Base-by-base conservation (phyloP, 2,329 filamentous ascomycete genomes). In the Cercospora sojina region DNA sequence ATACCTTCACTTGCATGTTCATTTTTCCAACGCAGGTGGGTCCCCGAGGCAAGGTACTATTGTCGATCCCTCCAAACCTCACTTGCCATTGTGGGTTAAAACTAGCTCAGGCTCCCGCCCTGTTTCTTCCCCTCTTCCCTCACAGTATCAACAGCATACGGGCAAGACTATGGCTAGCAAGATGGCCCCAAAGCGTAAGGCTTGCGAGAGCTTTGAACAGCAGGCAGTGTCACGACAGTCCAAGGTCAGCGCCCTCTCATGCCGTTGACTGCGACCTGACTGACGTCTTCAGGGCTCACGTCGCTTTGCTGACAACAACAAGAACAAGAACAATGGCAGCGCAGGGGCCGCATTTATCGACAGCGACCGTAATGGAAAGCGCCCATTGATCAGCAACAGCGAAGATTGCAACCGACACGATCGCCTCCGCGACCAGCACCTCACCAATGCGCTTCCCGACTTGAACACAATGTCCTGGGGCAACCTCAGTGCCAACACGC, bases 1-100 rank as follows among this genome's bases (percentile, higher is more conserved):
- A 31, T n/a, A 31, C 31, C 43, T 62, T 62, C 59, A 62, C 47
- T 62, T 47, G 55, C 59, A 51, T 7, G 23, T 53, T 31, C 27
- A 12, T 31, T 20, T 18, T 38, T 61, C 3, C 41, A 53, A 51
- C 38, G 47, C 18, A 62, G 47, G 41, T 53, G 23, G 27, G 27
- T 57, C 31, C 10, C 35, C 18, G 16, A 5, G 6, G 27, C 53
- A 35, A 10, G 8, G 5, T 20, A n/a, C 7, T 35, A 32, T 35
- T 35, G 53, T 57, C 53, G 53, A 35, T 57, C 53, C n/a, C 31
- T 13, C 23, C 25, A 57, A 31, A 57, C 53, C 53, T 57, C 53
- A 57, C 53, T 20, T 57, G 3, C 29, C 31, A 23, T 12, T 57
- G 53, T 35, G 53, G 18, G 25, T 57, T 18, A 32, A 51, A 32